These are phyloP conservation scores for Solanum sejunctum DNA, from an alignment of 257 asterid species.

Conservation along the genomic window DNA sequence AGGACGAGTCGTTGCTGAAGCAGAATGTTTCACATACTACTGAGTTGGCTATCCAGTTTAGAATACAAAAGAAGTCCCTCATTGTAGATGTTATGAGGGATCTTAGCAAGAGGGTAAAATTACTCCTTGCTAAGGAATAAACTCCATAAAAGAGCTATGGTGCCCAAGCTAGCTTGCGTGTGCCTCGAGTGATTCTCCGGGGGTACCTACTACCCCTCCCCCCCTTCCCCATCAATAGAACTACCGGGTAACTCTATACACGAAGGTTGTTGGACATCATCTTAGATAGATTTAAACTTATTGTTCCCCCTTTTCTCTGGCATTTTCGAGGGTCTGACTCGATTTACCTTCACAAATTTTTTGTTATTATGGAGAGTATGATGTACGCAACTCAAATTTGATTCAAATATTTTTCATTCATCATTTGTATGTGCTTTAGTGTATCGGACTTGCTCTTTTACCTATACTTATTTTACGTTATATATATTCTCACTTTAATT, in stretches of 20 bases:
- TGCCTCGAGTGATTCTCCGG: not conserved
- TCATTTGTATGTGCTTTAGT: not conserved
- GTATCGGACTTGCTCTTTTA: too few relatives aligned
- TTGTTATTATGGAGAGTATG: not conserved
- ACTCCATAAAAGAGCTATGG: too few relatives aligned
- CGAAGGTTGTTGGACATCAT: not conserved
- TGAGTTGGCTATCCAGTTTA: constrained; percentile 52
- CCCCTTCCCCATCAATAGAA: not conserved
- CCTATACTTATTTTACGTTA: too few relatives aligned
- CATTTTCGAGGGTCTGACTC: not conserved
- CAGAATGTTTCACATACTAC: constrained; percentile 34
- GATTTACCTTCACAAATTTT: not conserved
- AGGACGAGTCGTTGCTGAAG: constrained; percentile 55
- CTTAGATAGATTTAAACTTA: not conserved
- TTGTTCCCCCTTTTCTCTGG: not conserved
- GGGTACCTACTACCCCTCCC: not conserved
- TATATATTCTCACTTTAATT: not conserved
- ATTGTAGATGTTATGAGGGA: constrained; percentile 62
- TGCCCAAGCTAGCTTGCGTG: not conserved
- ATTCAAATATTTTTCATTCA: not conserved
- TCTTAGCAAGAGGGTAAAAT: constrained; percentile 43
- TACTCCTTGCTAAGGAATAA: constrained; percentile 27
- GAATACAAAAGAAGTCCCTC: constrained; percentile 65
- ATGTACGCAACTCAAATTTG: not conserved
- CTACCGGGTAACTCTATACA: not conserved